Evolutionary conservation across 2,329 filamentous ascomycete species (phyloP).

Genomic region (Albifimbria verrucaria): DNA sequence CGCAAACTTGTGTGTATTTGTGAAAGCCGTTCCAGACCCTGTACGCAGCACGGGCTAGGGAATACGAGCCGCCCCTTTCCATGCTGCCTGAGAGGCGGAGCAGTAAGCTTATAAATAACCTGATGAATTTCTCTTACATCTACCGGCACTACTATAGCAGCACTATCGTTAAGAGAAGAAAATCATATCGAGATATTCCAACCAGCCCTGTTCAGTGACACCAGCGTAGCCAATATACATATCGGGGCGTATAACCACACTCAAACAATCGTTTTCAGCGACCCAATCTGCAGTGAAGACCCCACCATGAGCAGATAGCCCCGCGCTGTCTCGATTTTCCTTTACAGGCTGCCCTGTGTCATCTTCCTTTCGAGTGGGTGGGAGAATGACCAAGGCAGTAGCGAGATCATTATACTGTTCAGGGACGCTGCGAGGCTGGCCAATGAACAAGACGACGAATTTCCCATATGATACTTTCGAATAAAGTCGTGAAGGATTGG

Average conservation of each 20-base stretch:
- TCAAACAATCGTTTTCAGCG: not conserved
- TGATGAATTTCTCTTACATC: no score
- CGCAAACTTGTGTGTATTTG: no score
- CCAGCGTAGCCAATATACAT: slow-evolving; percentile 16
- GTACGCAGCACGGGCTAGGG: no score
- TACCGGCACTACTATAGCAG: no score
- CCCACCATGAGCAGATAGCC: not conserved
- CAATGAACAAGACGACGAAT: slow-evolving; percentile 22
- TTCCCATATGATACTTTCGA: slow-evolving; percentile 27
- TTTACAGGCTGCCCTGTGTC: not conserved
- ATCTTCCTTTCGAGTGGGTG: slow-evolving; percentile 1
- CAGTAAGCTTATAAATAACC: no score
- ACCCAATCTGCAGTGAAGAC: slow-evolving; percentile 28
- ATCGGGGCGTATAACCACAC: slow-evolving; percentile 14
- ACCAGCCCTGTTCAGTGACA: slow-evolving; percentile 8
- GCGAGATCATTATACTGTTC: slow-evolving; percentile 9
- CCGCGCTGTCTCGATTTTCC: not conserved
- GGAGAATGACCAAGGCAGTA: slow-evolving; percentile 7
- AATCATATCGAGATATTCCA: slow-evolving; percentile 1
- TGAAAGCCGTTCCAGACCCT: no score
- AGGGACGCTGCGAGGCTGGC: slow-evolving; percentile 5
- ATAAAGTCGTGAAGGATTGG: slow-evolving; percentile 25
- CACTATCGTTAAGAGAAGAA: no score
- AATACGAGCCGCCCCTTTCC: no score
- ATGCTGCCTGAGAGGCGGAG: no score